phyloP scores from a whole-genome alignment of 257 asterid species.

The Plantago elongata region DNA sequence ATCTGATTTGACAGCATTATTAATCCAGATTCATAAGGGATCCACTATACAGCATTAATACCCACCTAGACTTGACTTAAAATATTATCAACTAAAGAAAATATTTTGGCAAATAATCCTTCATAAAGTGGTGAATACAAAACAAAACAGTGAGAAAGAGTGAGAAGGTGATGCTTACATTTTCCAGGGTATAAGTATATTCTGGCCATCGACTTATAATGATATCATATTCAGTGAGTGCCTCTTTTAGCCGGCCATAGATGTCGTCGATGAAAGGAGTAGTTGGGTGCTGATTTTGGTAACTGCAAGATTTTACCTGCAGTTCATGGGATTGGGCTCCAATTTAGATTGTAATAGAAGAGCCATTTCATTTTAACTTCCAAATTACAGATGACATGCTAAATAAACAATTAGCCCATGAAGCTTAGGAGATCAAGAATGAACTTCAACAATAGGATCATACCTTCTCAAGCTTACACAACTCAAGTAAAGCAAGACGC shows the following conservation, averaged over 20 bases:
- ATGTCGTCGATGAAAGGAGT: constrained; percentile 71
- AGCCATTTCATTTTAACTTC: background rate
- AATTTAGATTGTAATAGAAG: constrained; percentile 15
- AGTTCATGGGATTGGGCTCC: constrained; percentile 10
- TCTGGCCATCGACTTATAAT: constrained; percentile 94
- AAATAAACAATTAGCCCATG: no score
- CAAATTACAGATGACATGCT: background rate
- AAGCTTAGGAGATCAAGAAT: background rate
- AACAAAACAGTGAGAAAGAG: background rate
- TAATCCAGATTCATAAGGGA: no score
- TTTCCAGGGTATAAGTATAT: constrained; percentile 67
- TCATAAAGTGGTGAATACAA: background rate
- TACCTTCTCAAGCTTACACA: constrained; percentile 91
- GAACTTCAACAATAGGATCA: background rate
- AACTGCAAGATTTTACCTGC: constrained; percentile 63
- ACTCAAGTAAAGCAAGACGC: constrained; percentile 70
- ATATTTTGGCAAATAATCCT: no score
- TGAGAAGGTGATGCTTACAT: constrained; percentile 36
- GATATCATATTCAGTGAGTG: constrained; percentile 67
- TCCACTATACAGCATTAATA: no score
- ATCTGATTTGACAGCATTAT: no score
- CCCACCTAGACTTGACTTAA: background rate
- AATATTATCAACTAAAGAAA: background rate
- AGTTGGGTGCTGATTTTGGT: constrained; percentile 42
- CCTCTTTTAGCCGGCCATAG: constrained; percentile 68